phyloP scores from a whole-genome alignment of 1,284 basidiomycete species.

The Cryptococcus sp. region DNA sequence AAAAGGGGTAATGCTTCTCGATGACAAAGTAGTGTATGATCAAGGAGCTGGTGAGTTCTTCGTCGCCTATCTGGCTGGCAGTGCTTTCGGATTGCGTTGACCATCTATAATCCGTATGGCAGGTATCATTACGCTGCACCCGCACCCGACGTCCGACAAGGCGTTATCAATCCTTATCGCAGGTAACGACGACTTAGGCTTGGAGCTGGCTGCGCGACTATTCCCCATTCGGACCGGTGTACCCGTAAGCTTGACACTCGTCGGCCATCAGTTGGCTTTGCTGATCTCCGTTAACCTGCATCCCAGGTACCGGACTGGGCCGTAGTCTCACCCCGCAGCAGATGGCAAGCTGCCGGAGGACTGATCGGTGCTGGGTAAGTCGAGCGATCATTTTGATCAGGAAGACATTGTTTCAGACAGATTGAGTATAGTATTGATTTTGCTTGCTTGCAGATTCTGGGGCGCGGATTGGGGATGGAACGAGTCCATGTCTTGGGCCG shows the following conservation, averaged over 20 bases:
- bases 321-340: constrained; percentile 60
- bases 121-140: constrained; percentile 70
- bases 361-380: constrained; percentile 61
- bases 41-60: constrained; percentile 35
- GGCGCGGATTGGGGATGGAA: constrained; percentile 38
- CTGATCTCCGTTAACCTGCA: background rate
- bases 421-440: background rate
- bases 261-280: background rate
- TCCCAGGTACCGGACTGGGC: constrained; percentile 68
- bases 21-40: constrained; percentile 38
- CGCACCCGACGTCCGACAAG: constrained; percentile 59
- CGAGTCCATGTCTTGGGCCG: constrained; percentile 47
- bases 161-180: constrained; percentile 63
- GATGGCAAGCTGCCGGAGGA: constrained; percentile 66
- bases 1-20: constrained; percentile 30
- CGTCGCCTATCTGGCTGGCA: background rate
- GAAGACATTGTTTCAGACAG: too few species aligned
- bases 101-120: constrained; percentile 7
- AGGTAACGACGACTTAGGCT: constrained; percentile 60
- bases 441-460: constrained; percentile 33
- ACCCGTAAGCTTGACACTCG: constrained; percentile 16
- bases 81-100: background rate
- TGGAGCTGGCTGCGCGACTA: constrained; percentile 68
- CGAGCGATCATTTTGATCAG: background rate
- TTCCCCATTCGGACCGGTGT: constrained; percentile 79